phyloP scores from a whole-genome alignment of 257 asterid species.

The Nicotiana obtusifolia region DNA sequence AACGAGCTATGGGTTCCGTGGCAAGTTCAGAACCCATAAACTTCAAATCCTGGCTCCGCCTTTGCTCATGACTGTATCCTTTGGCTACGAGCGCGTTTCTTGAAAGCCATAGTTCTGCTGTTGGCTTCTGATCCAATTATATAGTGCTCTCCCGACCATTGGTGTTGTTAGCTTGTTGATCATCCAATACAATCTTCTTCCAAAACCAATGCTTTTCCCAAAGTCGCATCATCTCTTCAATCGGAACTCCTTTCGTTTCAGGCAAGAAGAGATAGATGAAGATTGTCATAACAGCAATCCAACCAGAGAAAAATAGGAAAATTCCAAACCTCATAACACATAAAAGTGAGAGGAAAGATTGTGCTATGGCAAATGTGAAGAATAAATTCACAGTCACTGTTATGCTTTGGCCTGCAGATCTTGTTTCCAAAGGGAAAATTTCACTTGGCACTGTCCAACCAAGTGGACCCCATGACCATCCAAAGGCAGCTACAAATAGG shows the following conservation, averaged over 20 bases:
- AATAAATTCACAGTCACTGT: constrained; percentile 73
- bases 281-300: constrained; percentile 69
- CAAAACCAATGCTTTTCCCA: constrained; percentile 90
- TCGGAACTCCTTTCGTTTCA: constrained; percentile 81
- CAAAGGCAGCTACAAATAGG: constrained; percentile 70
- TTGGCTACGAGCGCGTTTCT: no score
- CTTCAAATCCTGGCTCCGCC: no score
- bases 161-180: not conserved
- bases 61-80: no score
- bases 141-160: not conserved
- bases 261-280: constrained; percentile 71
- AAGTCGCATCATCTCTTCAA: constrained; percentile 65
- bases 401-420: constrained; percentile 92
- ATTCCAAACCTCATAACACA: constrained; percentile 78
- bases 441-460: constrained; percentile 98
- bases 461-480: constrained; percentile 91
- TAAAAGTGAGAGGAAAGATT: constrained; percentile 58
- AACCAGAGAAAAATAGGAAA: constrained; percentile 75
- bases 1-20: no score
- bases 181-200: constrained; percentile 40
- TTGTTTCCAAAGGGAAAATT: constrained; percentile 69
- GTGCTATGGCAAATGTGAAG: constrained; percentile 73
- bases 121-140: no score
- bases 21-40: no score
- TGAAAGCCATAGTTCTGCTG: no score